A percentile compares a stretch with the other conserved stretches of the same genome.
Evolutionary conservation across 2,329 filamentous ascomycete species (phyloP).

Genomic region (Colletotrichum somersetense): DNA sequence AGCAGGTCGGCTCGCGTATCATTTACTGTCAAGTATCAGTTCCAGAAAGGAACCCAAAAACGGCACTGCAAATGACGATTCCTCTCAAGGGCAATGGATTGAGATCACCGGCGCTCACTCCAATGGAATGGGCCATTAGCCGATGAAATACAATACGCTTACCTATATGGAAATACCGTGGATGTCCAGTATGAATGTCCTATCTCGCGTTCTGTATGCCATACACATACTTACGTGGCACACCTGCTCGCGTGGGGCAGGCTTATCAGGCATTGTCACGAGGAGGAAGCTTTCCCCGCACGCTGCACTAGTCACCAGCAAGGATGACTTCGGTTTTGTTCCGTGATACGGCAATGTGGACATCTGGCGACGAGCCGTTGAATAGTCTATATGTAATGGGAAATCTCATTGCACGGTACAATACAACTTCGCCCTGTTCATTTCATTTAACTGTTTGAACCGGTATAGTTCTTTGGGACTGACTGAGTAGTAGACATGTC

Average conservation of each 20-base stretch:
- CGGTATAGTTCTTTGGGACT: neutral
- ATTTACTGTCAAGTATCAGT: neutral
- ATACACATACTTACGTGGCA: neutral
- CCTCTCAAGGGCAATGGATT: conserved; percentile 16
- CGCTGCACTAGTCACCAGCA: conserved; percentile 14
- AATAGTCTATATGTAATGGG: conserved; percentile 1
- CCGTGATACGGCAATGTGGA: neutral
- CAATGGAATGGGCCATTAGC: neutral
- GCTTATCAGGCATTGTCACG: conserved; percentile 1
- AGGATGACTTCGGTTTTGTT: neutral
- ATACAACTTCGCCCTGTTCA: no score
- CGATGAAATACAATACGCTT: neutral
- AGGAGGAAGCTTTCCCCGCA: conserved; percentile 28
- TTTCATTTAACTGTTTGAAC: neutral
- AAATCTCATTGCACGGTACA: neutral
- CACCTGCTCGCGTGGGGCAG: neutral
- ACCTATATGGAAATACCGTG: neutral
- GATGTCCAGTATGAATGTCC: neutral
- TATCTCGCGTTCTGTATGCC: neutral
- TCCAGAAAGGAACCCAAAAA: neutral
- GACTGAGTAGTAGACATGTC: neutral
- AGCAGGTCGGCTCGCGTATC: neutral
- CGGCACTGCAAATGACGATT: neutral
- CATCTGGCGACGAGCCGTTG: neutral
- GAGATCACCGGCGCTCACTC: conserved; percentile 3